Base-by-base conservation (phyloP, 805 yeast genomes). In the Yamadazyma philogaea region DNA sequence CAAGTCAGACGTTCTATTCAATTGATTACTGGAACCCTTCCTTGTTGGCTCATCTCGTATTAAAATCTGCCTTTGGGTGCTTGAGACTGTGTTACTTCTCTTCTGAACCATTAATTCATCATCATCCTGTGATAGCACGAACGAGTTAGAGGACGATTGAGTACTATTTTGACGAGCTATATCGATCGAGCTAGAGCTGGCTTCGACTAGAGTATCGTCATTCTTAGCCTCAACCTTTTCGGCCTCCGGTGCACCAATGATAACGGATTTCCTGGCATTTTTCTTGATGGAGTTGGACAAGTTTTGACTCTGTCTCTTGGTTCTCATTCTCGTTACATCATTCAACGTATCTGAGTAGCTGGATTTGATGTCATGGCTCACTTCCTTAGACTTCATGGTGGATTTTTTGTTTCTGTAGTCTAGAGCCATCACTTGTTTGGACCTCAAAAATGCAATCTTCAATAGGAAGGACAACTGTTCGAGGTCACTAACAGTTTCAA, bases 361-460 rank as follows among this genome's bases (percentile, higher is more conserved):
- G 14, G 41, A 35, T 15, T 41, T 46, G 36, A 46, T 44, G 22
- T 34, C 43, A 3, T 42, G 35, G 11, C 34, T 39, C 20, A 12
- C 31, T 19, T 39, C 41, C 24, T 40, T 43, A 6, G 30, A 26
- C 14, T 34, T 38, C 3, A 7, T 14, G 10, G 18, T 21, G 6
- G 27, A 2, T 7, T 21, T 39, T 7, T 40, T 45, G 18, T 39
- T 39, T 18, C 34, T 42, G 26, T 27, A 40, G 34, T 47, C 51
- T 22, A 51, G 37, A n/a, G 51, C 56, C 78, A 84, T 80, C 0
- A 82, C 85, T 15, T 78, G 73, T 55, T 66, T 79, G 30, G 84
- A 84, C 43, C 96, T 72, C 3, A 84, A 78, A 36, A 90, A 69
- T 0, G 98, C 98, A 48, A 93, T 88, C 54, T 86, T 84, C 50